These are phyloP conservation scores for Linnemannia hyalina DNA, from an alignment of 192 early-diverging fungal genomes.

Conservation along the genomic window DNA sequence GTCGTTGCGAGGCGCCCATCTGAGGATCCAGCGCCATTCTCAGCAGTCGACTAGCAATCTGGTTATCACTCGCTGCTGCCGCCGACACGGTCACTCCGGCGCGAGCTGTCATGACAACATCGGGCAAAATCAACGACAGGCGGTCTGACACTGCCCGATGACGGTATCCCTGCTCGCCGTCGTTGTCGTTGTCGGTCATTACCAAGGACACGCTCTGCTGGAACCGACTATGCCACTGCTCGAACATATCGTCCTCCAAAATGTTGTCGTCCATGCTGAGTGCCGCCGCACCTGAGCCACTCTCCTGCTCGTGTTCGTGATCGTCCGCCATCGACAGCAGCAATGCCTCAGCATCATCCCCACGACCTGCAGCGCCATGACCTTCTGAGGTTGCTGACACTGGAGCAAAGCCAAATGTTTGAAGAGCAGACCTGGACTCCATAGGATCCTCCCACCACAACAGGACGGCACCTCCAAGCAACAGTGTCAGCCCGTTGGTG, in stretches of 20 bases:
- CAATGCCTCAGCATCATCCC: constrained; percentile 26
- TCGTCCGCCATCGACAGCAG: constrained; percentile 45
- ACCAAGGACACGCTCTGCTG: constrained; percentile 28
- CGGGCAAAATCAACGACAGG: constrained; percentile 27
- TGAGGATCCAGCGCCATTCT: constrained; percentile 26
- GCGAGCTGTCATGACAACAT: constrained; percentile 23
- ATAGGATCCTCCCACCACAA: constrained; percentile 46
- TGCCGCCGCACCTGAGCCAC: not conserved
- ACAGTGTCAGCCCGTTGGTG: constrained; percentile 22
- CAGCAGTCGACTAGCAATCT: constrained; percentile 28
- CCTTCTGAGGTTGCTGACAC: not conserved
- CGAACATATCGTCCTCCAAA: constrained; percentile 43
- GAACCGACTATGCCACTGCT: constrained; percentile 43
- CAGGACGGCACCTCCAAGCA: constrained; percentile 46
- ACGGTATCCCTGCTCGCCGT: not conserved
- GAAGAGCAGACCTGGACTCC: not conserved
- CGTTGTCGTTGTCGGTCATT: not conserved
- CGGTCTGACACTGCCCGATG: constrained; percentile 20
- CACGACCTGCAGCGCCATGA: not conserved
- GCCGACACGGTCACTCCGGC: not conserved
- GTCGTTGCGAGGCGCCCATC: constrained; percentile 12
- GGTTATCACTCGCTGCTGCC: constrained; percentile 12
- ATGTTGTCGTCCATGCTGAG: constrained; percentile 27
- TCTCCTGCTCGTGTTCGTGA: not conserved
- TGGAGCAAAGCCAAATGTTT: not conserved